Percentiles rank a stretch among this genome's conserved stretches.
Evolutionary conservation across 495 filamentous ascomycete genomes (phyloP).

Genomic region (Xylaria venustula): DNA sequence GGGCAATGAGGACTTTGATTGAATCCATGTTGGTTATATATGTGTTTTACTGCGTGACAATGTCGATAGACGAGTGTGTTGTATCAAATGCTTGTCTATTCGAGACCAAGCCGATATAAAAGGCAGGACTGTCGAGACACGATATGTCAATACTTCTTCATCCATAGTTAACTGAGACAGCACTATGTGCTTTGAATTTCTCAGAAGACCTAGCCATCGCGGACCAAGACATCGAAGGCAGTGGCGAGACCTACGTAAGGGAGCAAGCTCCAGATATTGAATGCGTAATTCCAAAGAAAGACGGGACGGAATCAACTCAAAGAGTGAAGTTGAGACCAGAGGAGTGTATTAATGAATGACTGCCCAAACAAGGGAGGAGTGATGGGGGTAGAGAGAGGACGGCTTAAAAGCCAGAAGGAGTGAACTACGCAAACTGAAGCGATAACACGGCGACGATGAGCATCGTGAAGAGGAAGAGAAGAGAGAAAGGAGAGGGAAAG

Average conservation of each 20-base stretch:
- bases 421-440: constrained; percentile 31
- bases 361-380: constrained; percentile 24
- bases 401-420: constrained; percentile 24
- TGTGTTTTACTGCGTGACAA: neutral
- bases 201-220: neutral
- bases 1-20: constrained; percentile 48
- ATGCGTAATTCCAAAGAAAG: constrained; percentile 36
- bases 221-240: neutral
- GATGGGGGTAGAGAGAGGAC: constrained; percentile 15
- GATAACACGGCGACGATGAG: constrained; percentile 46
- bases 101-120: constrained; percentile 1
- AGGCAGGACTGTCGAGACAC: neutral
- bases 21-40: constrained; percentile 47
- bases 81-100: neutral
- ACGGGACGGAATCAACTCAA: constrained; percentile 59
- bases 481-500: constrained; percentile 28
- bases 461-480: constrained; percentile 44
- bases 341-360: constrained; percentile 30
- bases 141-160: neutral
- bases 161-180: neutral
- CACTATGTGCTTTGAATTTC: neutral
- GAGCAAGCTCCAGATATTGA: constrained; percentile 27
- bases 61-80: neutral
- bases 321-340: constrained; percentile 79
- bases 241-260: constrained; percentile 31